These are phyloP conservation scores for Coemansia sp. DNA, from an alignment of 192 early-diverging fungal species.

Conservation along the genomic window DNA sequence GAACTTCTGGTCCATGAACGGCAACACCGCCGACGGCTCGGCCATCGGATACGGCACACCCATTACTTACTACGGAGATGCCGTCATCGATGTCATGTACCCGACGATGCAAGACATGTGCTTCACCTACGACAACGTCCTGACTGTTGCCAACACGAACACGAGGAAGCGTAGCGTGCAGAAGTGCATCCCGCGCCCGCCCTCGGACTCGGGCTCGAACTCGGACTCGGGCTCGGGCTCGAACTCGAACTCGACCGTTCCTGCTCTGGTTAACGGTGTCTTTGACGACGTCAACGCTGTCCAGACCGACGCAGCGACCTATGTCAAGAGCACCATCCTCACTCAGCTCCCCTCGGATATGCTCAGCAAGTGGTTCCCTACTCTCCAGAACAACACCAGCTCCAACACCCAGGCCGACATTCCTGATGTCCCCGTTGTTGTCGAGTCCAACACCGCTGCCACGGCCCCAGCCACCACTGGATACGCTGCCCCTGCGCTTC, in stretches of 20 bases:
- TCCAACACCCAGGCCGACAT: constrained; percentile 23
- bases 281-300: constrained; percentile 36
- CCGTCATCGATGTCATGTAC: constrained; percentile 34
- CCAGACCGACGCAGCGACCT: constrained; percentile 21
- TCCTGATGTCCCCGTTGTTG: constrained; percentile 14
- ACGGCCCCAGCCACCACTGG: background rate
- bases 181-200: constrained; percentile 44
- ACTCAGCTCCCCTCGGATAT: constrained; percentile 19
- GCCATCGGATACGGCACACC: constrained; percentile 14
- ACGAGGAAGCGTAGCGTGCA: constrained; percentile 34
- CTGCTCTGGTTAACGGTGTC: constrained; percentile 37
- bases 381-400: constrained; percentile 19
- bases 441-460: constrained; percentile 2
- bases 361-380: constrained; percentile 54
- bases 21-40: constrained; percentile 20
- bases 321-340: constrained; percentile 28
- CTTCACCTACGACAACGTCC: constrained; percentile 52
- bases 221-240: no score
- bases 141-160: constrained; percentile 11
- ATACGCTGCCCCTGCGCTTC: constrained; percentile 8
- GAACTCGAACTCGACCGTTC: constrained; percentile 1
- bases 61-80: constrained; percentile 32
- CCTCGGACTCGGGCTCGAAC: background rate
- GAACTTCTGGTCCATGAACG: constrained; percentile 42
- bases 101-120: constrained; percentile 39